phyloP scores from a whole-genome alignment of 305 asterid species.

The Fraxinus dipetala region DNA sequence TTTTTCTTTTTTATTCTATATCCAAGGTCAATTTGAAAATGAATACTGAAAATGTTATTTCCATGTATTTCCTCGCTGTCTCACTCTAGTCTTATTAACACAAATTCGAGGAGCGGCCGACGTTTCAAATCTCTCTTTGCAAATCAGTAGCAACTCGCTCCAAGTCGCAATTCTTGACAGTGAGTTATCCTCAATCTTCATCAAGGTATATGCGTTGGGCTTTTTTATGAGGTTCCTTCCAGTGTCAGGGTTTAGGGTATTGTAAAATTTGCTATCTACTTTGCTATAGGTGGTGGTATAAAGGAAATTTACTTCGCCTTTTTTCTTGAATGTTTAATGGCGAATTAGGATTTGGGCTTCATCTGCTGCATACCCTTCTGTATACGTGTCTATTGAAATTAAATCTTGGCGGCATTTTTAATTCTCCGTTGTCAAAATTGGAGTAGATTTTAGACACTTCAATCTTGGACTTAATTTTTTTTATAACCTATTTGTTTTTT shows the following conservation, averaged over 20 bases:
- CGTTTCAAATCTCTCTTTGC: neutral
- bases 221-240: neutral
- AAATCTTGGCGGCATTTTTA: neutral
- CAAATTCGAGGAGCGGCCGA: neutral
- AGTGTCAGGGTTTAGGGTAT: constrained; percentile 26
- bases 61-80: too few species aligned
- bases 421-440: neutral
- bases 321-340: neutral
- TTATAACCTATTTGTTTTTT: neutral
- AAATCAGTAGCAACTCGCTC: neutral
- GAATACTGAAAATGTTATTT: too few species aligned
- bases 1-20: too few species aligned
- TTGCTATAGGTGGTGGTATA: neutral
- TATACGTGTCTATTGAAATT: neutral
- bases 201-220: neutral
- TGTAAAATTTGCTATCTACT: neutral
- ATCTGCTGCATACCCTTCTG: neutral
- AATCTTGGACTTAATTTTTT: neutral
- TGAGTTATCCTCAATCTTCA: neutral
- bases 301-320: neutral
- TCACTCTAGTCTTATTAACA: neutral
- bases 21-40: too few species aligned
- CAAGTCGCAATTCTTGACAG: neutral
- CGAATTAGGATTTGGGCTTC: neutral
- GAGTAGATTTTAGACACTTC: neutral